Percentiles rank a stretch among this genome's conserved stretches.
These are phyloP conservation scores for Hymenochaete sp. DNA, from an alignment of 1,284 basidiomycete genomes.

Conservation along the genomic window DNA sequence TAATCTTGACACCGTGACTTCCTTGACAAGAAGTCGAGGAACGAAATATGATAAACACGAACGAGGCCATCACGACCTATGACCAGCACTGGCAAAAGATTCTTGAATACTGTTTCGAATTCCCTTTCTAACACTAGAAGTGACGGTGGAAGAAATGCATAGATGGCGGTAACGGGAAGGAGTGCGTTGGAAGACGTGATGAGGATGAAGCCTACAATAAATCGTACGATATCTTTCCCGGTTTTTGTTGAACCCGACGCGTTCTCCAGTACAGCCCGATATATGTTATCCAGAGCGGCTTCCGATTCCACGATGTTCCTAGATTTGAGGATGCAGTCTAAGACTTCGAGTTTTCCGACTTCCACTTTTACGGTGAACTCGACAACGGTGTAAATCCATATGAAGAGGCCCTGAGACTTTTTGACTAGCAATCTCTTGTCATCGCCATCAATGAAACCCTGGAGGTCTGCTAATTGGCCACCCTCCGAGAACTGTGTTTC, in stretches of 20 bases:
- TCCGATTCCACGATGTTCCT: not conserved
- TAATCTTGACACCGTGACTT: not conserved
- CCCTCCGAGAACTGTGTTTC: not conserved
- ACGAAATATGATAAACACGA: constrained; percentile 2
- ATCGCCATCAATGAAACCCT: too few relatives aligned
- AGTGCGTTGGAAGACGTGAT: not conserved
- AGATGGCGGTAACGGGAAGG: not conserved
- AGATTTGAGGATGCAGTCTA: not conserved
- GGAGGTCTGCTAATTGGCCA: not conserved
- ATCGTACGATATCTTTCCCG: not conserved
- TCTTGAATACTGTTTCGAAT: not conserved
- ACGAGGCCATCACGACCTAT: not conserved
- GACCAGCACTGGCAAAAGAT: not conserved
- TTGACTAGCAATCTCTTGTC: too few relatives aligned
- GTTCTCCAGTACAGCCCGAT: not conserved
- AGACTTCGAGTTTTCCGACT: not conserved
- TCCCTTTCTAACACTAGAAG: too few relatives aligned
- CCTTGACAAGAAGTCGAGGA: constrained; percentile 3
- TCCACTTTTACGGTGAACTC: not conserved
- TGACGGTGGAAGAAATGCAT: not conserved
- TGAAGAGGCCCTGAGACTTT: constrained; percentile 1
- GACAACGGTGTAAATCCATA: constrained; percentile 6
- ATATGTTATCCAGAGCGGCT: not conserved
- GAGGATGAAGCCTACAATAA: not conserved
- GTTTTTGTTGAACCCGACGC: not conserved